These are phyloP conservation scores for Rhizopus sp. DNA, from an alignment of 371 early-diverging fungal species.

Conservation along the genomic window DNA sequence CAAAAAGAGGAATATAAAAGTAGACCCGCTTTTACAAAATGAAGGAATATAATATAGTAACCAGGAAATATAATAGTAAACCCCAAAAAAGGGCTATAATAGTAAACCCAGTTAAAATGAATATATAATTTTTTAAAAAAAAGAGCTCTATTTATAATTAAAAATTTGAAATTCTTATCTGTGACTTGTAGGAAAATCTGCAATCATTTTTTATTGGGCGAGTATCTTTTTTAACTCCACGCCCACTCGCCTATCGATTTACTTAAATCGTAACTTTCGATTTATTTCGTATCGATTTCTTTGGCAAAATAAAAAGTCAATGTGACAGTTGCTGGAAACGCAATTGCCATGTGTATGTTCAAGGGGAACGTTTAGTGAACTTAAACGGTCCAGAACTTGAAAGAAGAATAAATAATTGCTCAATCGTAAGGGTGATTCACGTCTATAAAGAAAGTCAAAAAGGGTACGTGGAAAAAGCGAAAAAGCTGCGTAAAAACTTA, in stretches of 20 bases:
- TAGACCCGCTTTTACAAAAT: conserved; percentile 8
- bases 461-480: conserved; percentile 19
- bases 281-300: too few species aligned
- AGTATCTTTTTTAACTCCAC: conserved; percentile 6
- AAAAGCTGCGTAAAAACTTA: conserved; percentile 23
- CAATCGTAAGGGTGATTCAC: conserved; percentile 11
- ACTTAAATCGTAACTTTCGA: too few species aligned
- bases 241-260: conserved; percentile 5
- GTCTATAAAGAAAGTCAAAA: conserved; percentile 14
- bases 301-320: conserved; percentile 7
- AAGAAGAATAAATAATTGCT: conserved; percentile 15
- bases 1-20: conserved; percentile 10
- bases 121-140: conserved; percentile 2
- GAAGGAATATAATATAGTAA: conserved; percentile 6
- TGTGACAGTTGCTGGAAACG: conserved; percentile 1
- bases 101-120: conserved; percentile 5
- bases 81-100: conserved; percentile 8
- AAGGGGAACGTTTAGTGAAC: conserved; percentile 4
- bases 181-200: conserved; percentile 6
- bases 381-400: conserved; percentile 3
- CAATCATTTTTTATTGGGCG: conserved; percentile 8
- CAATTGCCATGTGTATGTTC: conserved; percentile 2
- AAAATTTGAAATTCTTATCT: conserved; percentile 10
- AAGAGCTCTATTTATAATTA: conserved; percentile 3
- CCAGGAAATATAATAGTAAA: conserved; percentile 9